These are phyloP conservation scores for Acorus calamus DNA, from an alignment of 106 monocot species.

Conservation along the genomic window DNA sequence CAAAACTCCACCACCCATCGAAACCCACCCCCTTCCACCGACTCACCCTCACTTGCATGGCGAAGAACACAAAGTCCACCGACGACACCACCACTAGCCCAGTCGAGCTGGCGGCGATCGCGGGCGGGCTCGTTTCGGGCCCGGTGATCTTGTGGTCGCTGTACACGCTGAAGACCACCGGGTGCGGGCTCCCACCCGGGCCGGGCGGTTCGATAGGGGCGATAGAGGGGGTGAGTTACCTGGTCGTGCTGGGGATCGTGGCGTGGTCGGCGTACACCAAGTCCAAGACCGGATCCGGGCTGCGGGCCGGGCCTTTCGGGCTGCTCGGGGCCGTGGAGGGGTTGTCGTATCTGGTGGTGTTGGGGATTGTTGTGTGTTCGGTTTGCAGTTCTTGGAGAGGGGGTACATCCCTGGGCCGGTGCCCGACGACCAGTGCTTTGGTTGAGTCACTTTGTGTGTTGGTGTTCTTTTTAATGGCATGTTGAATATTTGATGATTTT, in stretches of 20 bases:
- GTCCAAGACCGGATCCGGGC: constrained; percentile 57
- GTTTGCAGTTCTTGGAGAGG: constrained; percentile 51
- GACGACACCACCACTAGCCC: background rate
- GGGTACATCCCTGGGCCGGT: constrained; percentile 74
- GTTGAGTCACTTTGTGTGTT: constrained; percentile 17
- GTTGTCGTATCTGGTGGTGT: constrained; percentile 45
- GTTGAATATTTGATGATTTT: no score
- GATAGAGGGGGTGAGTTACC: constrained; percentile 79
- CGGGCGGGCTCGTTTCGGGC: constrained; percentile 36
- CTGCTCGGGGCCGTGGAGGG: constrained; percentile 85
- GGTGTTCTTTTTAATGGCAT: no score
- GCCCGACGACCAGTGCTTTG: constrained; percentile 83
- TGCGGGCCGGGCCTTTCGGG: constrained; percentile 68
- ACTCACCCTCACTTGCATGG: constrained; percentile 18
- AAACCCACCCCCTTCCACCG: no score
- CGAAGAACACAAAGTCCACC: constrained; percentile 16
- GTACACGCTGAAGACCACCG: constrained; percentile 79
- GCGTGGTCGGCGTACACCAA: constrained; percentile 74
- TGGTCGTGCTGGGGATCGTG: constrained; percentile 59
- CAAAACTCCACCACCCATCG: no score
- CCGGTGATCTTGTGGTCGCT: constrained; percentile 68
- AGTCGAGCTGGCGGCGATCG: constrained; percentile 19
- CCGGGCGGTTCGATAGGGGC: constrained; percentile 54
- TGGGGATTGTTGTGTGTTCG: constrained; percentile 67
- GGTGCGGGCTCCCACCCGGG: constrained; percentile 85